phyloP scores from a whole-genome alignment of 139 green algal species.

The Chlorella sorokiniana region DNA sequence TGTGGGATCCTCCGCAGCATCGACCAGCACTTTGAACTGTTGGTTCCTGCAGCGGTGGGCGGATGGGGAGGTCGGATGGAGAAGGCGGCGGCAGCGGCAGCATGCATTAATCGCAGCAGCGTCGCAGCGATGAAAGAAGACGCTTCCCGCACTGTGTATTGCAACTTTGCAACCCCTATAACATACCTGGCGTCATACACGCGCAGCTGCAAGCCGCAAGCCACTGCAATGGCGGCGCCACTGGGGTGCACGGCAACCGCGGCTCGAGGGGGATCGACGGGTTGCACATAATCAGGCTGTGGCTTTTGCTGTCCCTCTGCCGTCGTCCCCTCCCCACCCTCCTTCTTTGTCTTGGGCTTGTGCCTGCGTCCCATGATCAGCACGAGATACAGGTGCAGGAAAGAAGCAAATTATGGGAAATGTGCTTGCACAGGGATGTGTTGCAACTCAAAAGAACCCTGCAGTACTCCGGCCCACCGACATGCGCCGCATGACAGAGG shows the following conservation, averaged over 20 bases:
- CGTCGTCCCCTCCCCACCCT: background rate
- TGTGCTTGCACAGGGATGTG: background rate
- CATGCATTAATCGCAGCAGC: too few species aligned
- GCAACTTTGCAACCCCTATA: too few species aligned
- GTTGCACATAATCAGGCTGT: background rate
- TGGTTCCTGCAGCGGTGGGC: background rate
- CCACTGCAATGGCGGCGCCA: constrained; percentile 13
- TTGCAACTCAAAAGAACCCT: background rate
- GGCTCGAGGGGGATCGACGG: constrained; percentile 1
- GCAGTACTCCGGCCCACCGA: too few species aligned
- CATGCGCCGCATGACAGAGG: too few species aligned
- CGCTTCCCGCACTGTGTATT: background rate
- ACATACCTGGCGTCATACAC: constrained; percentile 28
- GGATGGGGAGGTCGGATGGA: background rate
- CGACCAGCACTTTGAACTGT: background rate
- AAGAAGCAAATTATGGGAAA: background rate
- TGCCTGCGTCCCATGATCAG: background rate
- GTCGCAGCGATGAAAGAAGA: too few species aligned
- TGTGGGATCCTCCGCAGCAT: background rate
- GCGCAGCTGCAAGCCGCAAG: constrained; percentile 25
- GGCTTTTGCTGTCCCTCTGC: background rate
- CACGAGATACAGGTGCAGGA: background rate
- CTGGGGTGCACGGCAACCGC: constrained; percentile 25
- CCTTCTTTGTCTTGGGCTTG: background rate
- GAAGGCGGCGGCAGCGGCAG: background rate